Base-by-base conservation (phyloP, 148 eudicot genomes). In the Pouteria glomerata region DNA sequence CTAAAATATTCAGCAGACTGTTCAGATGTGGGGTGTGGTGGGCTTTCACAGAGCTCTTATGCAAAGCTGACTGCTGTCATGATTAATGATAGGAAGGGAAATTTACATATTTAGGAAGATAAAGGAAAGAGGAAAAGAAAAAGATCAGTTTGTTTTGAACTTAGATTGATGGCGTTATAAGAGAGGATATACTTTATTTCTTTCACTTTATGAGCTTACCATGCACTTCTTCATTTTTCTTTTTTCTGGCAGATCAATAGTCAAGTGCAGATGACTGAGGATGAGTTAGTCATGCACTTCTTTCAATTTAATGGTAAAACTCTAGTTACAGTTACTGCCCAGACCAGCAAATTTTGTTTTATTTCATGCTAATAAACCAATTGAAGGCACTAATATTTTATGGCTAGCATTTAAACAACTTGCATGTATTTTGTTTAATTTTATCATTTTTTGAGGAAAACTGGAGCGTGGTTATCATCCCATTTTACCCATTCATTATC, bases 281-380 rank as follows among this genome's bases (percentile, higher is more conserved):
- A 95, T 88, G 97, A 91, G 31, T 62, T 95, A 76, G 81, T 89
- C 66, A 56, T 95, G 63, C 91, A 91, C 79, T 95, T 91, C 87
- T 89, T 88, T 80, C 96, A 91, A 74, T 84, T 95, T 69, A 97
- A 95, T 76, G 98, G 97, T 91, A 89, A 80, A 75, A n/a, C n/a
- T n/a, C n/a, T n/a, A n/a, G n/a, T n/a, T 56, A 39, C 34, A 57
- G 55, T 42, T 41, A 12, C 8, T 53, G 16, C n/a, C 13, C 1
- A 29, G 66, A 34, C 34, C 29, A 63, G 18, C 14, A 63, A 41
- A 24, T 19, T 63, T n/a, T n/a, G n/a, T n/a, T n/a, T n/a, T n/a
- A n/a, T n/a, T n/a, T n/a, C n/a, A n/a, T n/a, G n/a, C n/a, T n/a
- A n/a, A n/a, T n/a, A n/a, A n/a, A n/a, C n/a, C n/a, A n/a, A n/a